phyloP scores from a whole-genome alignment of 805 yeast species.

The Saccharomyces mikatae region DNA sequence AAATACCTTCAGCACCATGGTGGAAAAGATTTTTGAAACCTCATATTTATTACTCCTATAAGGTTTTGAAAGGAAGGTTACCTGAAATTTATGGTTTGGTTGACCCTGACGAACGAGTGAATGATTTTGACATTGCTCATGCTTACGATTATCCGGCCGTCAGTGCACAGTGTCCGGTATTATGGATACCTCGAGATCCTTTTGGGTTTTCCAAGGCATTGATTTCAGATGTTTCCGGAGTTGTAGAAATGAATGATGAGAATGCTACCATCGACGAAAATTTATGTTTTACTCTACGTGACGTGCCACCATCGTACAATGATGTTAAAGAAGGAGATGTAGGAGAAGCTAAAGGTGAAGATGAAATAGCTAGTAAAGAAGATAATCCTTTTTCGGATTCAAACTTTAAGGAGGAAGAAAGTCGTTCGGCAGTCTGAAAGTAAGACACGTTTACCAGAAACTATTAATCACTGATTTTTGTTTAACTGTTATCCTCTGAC shows the following conservation, averaged over 20 bases:
- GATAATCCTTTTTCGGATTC: slow-evolving; percentile 3
- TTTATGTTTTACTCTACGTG: slow-evolving; percentile 41
- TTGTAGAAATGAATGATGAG: slow-evolving; percentile 58
- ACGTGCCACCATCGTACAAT: slow-evolving; percentile 40
- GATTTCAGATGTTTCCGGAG: slow-evolving; percentile 45
- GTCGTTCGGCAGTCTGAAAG: background rate
- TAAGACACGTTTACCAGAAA: background rate
- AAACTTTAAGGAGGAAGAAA: background rate
- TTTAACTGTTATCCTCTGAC: background rate
- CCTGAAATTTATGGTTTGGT: slow-evolving; percentile 55
- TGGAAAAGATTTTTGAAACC: slow-evolving; percentile 49
- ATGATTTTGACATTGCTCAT: slow-evolving; percentile 36
- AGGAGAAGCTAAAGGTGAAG: slow-evolving; percentile 2
- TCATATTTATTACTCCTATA: slow-evolving; percentile 42
- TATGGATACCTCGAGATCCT: slow-evolving; percentile 91
- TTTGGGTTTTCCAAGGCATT: slow-evolving; percentile 67
- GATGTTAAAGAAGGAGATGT: slow-evolving; percentile 7
- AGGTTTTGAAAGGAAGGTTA: slow-evolving; percentile 40
- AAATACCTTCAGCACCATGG: slow-evolving; percentile 32
- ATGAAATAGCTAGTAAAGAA: background rate
- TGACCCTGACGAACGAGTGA: slow-evolving; percentile 35
- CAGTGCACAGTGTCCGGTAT: slow-evolving; percentile 55
- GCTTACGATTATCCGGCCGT: slow-evolving; percentile 78
- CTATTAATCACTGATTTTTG: background rate
- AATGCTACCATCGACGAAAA: slow-evolving; percentile 51